Evolutionary conservation across 345 rosid genomes (phyloP), one percentile per base, ranked within the genome.

Genomic region (Eucalyptus rudis): DNA sequence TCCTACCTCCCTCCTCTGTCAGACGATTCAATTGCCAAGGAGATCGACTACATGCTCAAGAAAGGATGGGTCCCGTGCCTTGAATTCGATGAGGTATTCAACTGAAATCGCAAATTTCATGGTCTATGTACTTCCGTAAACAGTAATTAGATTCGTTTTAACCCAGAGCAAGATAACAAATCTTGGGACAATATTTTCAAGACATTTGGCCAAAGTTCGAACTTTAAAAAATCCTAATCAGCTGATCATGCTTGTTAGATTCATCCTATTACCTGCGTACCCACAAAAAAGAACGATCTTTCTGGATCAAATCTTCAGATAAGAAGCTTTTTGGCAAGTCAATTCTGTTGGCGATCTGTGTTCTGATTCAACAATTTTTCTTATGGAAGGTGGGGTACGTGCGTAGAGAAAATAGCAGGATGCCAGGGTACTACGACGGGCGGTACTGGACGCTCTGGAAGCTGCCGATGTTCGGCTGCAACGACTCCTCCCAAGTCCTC

Each of bases 401-500:
- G 49, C 76, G 45, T 13, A 92, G 95, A 50, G 94, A 94, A 90
- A 93, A 96, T 33, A 93, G 95, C 89, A 84, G 91, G 88, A 94
- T 94, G 87, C 96, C 98, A 20, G 96, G 98, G 13, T 96, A 95
- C 89, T 96, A 95, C 83, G 97, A 95, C 68, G 94, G 97, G 76
- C 92, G 97, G 90, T 95, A 94, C 71, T 96, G 95, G 95, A 96
- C 98, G 16, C 88, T 95, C 20, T 96, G 98, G 98, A 95, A 95
- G 91, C 93, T 96, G 87, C 98, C 97, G 17, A 94, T 96, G 96
- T 96, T 96, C 86, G 96, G 97, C 4, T 95, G 97, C 96, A 94
- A 45, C 6, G 95, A 95, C 43, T 76, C 98, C 0, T 91, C 95
- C 27, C 94, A 94, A 83, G 95, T 95, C 51, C 92, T 95, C 6